These are phyloP conservation scores for Daldinia caldariorum DNA, from an alignment of 495 filamentous ascomycete genomes.

Conservation along the genomic window DNA sequence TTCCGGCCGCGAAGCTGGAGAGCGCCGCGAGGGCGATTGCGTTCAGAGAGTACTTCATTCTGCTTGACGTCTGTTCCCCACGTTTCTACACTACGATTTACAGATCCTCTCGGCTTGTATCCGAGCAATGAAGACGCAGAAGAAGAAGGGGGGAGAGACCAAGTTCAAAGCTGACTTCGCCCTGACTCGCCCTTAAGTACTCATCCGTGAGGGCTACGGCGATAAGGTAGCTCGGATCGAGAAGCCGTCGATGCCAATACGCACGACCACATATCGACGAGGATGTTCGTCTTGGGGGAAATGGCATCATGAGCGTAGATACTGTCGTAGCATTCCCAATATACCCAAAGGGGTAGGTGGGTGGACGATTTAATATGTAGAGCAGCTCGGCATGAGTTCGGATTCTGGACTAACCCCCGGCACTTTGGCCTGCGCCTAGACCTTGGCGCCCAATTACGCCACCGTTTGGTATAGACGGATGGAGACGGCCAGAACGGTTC, in stretches of 20 bases:
- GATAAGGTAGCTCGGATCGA: conserved; percentile 37
- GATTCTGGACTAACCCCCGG: conserved; percentile 37
- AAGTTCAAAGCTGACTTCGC: conserved; percentile 5
- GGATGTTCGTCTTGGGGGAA: conserved; percentile 28
- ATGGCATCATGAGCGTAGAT: conserved; percentile 45
- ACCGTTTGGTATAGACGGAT: conserved; percentile 29
- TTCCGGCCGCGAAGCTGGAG: conserved; percentile 46
- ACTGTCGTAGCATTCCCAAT: conserved; percentile 46
- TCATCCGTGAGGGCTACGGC: not conserved
- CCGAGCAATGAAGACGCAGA: conserved; percentile 14
- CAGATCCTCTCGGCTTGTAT: conserved; percentile 26
- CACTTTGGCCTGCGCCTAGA: conserved; percentile 37
- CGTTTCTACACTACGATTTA: not conserved
- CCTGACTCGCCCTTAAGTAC: conserved; percentile 31
- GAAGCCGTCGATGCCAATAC: conserved; percentile 30
- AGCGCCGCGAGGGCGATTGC: conserved; percentile 50
- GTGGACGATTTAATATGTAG: conserved; percentile 36
- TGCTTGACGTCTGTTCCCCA: conserved; percentile 29
- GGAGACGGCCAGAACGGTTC: conserved; percentile 6
- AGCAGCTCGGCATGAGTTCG: conserved; percentile 31
- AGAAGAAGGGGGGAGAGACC: not conserved
- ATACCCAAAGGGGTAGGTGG: conserved; percentile 44
- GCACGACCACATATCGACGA: conserved; percentile 32
- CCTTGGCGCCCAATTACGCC: conserved; percentile 33
- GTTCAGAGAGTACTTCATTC: conserved; percentile 47